Evolutionary conservation across 2,329 filamentous ascomycete genomes (phyloP), one percentile per base, ranked within the genome.

Genomic region (Fusarium decemcellulare): DNA sequence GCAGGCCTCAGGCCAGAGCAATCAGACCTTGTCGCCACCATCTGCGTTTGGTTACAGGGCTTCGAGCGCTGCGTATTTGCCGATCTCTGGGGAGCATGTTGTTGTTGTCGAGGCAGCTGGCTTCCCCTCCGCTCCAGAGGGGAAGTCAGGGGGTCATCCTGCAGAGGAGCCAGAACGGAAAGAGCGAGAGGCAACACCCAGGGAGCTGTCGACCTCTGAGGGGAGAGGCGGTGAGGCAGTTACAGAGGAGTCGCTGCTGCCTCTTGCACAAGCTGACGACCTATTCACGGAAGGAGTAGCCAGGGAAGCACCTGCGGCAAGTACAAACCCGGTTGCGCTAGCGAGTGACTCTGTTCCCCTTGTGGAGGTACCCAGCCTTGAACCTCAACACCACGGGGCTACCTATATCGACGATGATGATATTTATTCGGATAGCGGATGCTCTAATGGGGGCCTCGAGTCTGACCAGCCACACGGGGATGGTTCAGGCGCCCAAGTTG

Each of bases 21-120:
- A 39, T 51, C 10, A 5, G 10, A 34, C 39, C 48, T 48, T 40
- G 43, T 36, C 46, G 36, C 61, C 63, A 51, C 50, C 43, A 50
- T 40, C 23, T 48, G 61, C 47, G 27, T 65, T 36, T 44, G 32
- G 16, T 27, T n/a, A 37, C n/a, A 11, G 7, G 43, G n/a, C 44
- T 40, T 36, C 12, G 11, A n/a, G 8, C 43, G n/a, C 29, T 43
- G 18, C 40, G 30, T 32, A 46, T 43, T 36, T 27, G 37, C 39
- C 23, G 39, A 14, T 23, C 8, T 40, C 9, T 15, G n/a, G 46
- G 40, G 44, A 12, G 39, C 32, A 55, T 44, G 48, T 32, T 37
- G 39, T 23, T 23, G 9, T 34, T 29, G 11, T 30, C 27, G 12
- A 30, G 12, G 18, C 23, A 27, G 29, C 6, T 43, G 29, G 30